Base-by-base conservation (phyloP, 1,284 basidiomycete genomes). In the Ustilago cynodontis region DNA sequence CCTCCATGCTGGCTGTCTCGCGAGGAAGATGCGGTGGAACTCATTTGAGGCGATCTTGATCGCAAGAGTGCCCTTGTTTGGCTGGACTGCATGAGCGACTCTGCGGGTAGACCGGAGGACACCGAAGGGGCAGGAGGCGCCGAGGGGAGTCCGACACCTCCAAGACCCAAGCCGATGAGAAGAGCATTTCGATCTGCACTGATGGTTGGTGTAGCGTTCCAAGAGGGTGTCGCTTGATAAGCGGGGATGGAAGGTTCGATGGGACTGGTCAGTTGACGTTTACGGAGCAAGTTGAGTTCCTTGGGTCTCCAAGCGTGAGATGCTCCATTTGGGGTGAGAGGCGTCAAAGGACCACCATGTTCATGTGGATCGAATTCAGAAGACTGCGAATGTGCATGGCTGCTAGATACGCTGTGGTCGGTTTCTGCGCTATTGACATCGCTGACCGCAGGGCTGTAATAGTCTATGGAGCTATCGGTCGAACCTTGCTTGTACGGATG, bases 371-470 rank as follows among this genome's bases (percentile, higher is more conserved):
- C 74, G 5, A 65, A 5, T n/a, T 79, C 78, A 28, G 78, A 79
- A 18, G 59, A 65, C 11, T 77, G 66, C 2, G 74, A 74, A 24
- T 58, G 69, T 2, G 56, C 65, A n/a, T 65, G 70, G 20, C 56
- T 50, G 49, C 74, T 77, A 16, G 57, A 69, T 9, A 50, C 63
- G 70, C 74, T 77, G 57, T 68, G 62, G 22, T 76, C 73, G 4
- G 74, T 77, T 10, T 77, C 74, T 49, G 74, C 66, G 31, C 74
- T 72, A 57, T 69, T 77, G 59, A 58, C 63, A 31, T 72, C 74
- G 70, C 74, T 77, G 53, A 72, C 54, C 10, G 70, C 66, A 1
- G 74, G 74, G 26, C 74, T 77, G 63, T 70, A 66, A 45, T 59
- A 63, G 51, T 77, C 74, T 65, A 65, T 65, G 20, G 62, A 64